Conservation (phyloP, 129 eudicot species). For the Tanacetum coccineum region DNA sequence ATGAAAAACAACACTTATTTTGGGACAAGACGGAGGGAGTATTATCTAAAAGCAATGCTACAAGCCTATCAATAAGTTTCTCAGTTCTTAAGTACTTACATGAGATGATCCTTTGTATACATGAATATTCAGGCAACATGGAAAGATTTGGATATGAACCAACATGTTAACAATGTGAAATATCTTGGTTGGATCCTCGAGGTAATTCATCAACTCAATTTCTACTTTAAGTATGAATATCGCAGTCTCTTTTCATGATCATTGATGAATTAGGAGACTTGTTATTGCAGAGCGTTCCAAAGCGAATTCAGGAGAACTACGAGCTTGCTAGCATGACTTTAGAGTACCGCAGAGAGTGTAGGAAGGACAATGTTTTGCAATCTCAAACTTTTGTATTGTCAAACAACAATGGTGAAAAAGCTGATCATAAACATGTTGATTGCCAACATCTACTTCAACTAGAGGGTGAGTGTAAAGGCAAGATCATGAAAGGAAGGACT, state of each 20-base stretch:
- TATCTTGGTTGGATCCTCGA: conserved; percentile 82
- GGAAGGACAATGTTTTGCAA: conserved; percentile 67
- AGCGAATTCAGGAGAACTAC: conserved; percentile 46
- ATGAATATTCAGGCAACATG: conserved; percentile 58
- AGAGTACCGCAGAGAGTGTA: conserved; percentile 80
- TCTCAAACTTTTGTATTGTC: conserved; percentile 53
- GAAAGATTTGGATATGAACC: conserved; percentile 81
- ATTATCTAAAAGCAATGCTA: too few species aligned
- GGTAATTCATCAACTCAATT: conserved; percentile 40
- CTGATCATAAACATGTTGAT: conserved; percentile 43
- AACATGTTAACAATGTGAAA: conserved; percentile 84
- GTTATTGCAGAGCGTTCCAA: conserved; percentile 68
- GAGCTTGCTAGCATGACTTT: conserved; percentile 73
- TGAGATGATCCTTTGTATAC: not conserved
- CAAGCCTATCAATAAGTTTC: not conserved
- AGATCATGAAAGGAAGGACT: conserved; percentile 28
- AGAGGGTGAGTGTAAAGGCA: conserved; percentile 15
- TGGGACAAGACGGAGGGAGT: not conserved
- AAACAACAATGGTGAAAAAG: conserved; percentile 18
- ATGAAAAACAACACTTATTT: too few species aligned
- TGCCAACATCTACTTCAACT: conserved; percentile 77
- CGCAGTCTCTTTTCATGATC: too few species aligned
- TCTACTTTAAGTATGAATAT: not conserved
- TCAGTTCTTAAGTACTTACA: not conserved
- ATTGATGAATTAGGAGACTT: not conserved